A percentile compares a stretch with the other conserved stretches of the same genome.
phyloP scores from a whole-genome alignment of 306 rosid species.

The Vigna reflexopilosa region DNA sequence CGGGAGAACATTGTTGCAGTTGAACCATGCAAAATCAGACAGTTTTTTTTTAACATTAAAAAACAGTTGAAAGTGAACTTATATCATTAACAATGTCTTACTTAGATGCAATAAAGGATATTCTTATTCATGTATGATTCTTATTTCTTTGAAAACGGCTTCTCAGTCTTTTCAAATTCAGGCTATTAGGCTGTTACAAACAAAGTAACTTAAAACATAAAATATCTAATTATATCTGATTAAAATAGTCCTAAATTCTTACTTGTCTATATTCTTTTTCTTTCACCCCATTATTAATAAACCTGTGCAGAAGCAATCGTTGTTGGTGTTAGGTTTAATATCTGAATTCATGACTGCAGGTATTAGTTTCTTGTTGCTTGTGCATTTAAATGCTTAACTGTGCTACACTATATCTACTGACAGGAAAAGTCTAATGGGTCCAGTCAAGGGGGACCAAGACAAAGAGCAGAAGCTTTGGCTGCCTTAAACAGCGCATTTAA shows the following conservation, averaged over 20 bases:
- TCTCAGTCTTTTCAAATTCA: neutral
- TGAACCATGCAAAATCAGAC: constrained; percentile 19
- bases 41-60: constrained; percentile 19
- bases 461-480: constrained; percentile 68
- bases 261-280: neutral
- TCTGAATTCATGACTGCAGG: constrained; percentile 6
- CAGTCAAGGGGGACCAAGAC: constrained; percentile 65
- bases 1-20: constrained; percentile 10
- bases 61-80: constrained; percentile 39
- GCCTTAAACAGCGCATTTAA: constrained; percentile 75
- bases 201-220: no score
- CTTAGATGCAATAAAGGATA: constrained; percentile 11
- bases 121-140: neutral
- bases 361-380: neutral
- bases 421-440: constrained; percentile 61
- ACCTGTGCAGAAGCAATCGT: neutral
- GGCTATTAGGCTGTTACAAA: neutral
- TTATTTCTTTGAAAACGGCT: constrained; percentile 5
- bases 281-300: neutral
- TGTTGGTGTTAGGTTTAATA: neutral
- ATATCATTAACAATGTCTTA: constrained; percentile 20
- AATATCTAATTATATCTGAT: no score
- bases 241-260: neutral
- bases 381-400: constrained; percentile 22
- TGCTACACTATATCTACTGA: constrained; percentile 38